A percentile compares a stretch with the other conserved stretches of the same genome.
Evolutionary conservation across 169 alveolate genomes (phyloP).

Genomic region (Miamiensis avidus): DNA sequence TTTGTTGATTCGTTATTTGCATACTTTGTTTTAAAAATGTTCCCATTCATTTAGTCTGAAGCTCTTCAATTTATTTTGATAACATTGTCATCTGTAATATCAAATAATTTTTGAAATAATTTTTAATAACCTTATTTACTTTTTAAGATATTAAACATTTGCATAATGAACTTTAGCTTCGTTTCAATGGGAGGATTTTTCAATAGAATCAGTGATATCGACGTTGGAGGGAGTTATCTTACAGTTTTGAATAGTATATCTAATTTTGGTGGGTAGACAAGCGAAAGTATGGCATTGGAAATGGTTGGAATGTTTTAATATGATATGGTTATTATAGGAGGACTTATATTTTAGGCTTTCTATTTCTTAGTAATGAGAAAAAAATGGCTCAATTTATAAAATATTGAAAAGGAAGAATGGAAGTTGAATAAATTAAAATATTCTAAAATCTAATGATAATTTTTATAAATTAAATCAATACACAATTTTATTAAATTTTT

Average conservation of each 20-base stretch:
- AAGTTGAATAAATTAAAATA: not conserved
- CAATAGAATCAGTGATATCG: conserved; percentile 30
- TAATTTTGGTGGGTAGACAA: conserved; percentile 32
- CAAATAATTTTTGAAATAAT: not conserved
- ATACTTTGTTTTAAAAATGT: not conserved
- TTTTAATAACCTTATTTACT: not conserved
- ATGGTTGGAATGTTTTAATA: not conserved
- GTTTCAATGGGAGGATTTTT: conserved; percentile 26
- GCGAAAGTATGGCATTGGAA: conserved; percentile 1
- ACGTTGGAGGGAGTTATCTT: conserved; percentile 25
- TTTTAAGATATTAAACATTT: not conserved
- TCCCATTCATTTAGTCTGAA: too few species aligned
- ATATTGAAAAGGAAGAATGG: not conserved
- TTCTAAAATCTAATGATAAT: too few species aligned
- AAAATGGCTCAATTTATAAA: not conserved
- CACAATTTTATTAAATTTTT: too few species aligned
- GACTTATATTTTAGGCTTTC: not conserved
- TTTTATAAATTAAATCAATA: too few species aligned
- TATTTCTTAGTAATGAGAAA: not conserved
- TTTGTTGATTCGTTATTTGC: not conserved
- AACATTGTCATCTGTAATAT: too few species aligned
- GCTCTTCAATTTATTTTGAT: too few species aligned
- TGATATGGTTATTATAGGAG: not conserved
- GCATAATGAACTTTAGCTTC: conserved; percentile 11
- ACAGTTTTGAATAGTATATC: conserved; percentile 29